Base-by-base conservation (phyloP, 176 grass and related monocot species). In the Saccharum spontaneum region DNA sequence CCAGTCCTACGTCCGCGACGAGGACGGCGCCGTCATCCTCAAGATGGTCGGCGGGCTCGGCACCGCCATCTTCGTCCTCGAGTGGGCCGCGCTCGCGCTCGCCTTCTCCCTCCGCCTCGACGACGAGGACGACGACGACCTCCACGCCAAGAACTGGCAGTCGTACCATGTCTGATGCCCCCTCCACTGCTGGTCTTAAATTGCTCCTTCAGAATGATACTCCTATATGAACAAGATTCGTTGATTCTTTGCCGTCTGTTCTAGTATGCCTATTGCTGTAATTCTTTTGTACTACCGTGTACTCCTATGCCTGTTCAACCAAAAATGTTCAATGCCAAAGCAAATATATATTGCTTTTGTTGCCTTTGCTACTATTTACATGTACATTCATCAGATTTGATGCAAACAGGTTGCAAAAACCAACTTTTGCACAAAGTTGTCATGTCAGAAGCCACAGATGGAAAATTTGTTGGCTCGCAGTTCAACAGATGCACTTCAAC, bases 31-130 rank as follows among this genome's bases (percentile, higher is more conserved):
- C 76, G 92, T 99, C 60, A 97, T 99, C 12, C 88, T 99, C 75
- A 99, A 94, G 90, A 99, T 99, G 94, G 88, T 97, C 77, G 97
- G 97, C 1, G 97, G 78, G 0, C 94, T 97, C 84, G 97, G 97
- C 60, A 77, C 91, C 48, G 85, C 73, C 71, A 81, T 97, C 76
- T 99, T 99, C 84, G 87, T 94, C 52, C 78, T 99, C 55, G 92
- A 97, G 84, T 97, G 97, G 94, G 88, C 88, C 37, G 92, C 90
- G 6, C 97, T 99, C 74, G 90, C 94, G 59, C 89, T 99, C 73
- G 86, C 92, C 15, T 86, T 99, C 80, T 82, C 91, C 1, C 87
- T 97, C 71, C 91, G 90, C 12, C 90, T 89, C 12, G 92, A 90
- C 3, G 86, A 91, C 12, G 79, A 33, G 16, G 78, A 38, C 1